Conservation (phyloP, 768 basidiomycete genomes). For the Suillus subaureus region DNA sequence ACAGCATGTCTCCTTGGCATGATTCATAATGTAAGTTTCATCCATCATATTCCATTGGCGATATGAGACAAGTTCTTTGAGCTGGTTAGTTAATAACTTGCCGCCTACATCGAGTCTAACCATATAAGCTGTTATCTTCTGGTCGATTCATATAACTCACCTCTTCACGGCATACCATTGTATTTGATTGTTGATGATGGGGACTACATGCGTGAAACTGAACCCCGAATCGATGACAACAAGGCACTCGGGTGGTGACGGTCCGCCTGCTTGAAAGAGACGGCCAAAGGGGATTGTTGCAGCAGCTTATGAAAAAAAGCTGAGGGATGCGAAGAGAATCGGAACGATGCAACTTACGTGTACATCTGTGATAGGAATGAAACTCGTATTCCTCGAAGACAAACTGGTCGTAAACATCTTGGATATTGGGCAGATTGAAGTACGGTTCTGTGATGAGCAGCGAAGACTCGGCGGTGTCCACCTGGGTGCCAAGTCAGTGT, state of each 20-base stretch:
- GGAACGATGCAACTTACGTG: constrained; percentile 58
- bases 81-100: constrained; percentile 92
- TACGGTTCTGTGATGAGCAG: constrained; percentile 92
- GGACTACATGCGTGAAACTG: constrained; percentile 92
- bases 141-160: constrained; percentile 40
- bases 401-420: constrained; percentile 93
- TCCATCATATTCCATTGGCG: constrained; percentile 99
- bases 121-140: constrained; percentile 20
- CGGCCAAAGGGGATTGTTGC: constrained; percentile 74
- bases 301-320: constrained; percentile 60
- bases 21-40: constrained; percentile 91
- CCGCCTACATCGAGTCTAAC: constrained; percentile 91
- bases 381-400: constrained; percentile 98
- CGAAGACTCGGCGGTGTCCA: constrained; percentile 71
- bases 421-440: constrained; percentile 90
- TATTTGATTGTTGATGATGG: constrained; percentile 73
- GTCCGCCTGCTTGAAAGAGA: constrained; percentile 56
- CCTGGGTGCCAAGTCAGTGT: constrained; percentile 42
- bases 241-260: constrained; percentile 71
- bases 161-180: constrained; percentile 83
- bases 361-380: constrained; percentile 73
- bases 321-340: constrained; percentile 24
- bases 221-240: constrained; percentile 90
- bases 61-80: constrained; percentile 92
- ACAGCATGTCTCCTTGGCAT: constrained; percentile 89